Conservation (phyloP, 192 early-diverging fungal genomes). For the Coemansia sp. region DNA sequence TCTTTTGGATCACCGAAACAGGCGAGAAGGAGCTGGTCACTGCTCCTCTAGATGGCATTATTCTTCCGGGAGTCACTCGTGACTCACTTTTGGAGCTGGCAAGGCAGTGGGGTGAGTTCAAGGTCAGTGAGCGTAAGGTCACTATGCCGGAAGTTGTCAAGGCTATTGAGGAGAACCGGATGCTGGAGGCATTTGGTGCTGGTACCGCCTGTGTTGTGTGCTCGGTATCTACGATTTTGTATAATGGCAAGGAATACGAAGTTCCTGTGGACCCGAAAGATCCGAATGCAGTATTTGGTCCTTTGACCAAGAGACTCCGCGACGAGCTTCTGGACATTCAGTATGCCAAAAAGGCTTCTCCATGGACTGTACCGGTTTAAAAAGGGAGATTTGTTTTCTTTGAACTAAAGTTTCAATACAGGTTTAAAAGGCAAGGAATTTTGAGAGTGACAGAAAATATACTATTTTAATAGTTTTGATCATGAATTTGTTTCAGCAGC, state of each 20-base stretch:
- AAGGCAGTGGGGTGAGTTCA: conserved; percentile 81
- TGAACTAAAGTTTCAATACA: not conserved
- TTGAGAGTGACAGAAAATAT: too few species aligned
- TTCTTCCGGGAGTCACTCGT: conserved; percentile 94
- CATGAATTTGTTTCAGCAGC: too few species aligned
- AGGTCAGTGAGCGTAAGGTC: conserved; percentile 82
- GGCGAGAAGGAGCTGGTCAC: conserved; percentile 88
- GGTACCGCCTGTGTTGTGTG: conserved; percentile 95
- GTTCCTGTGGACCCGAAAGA: conserved; percentile 93
- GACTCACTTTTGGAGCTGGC: conserved; percentile 87
- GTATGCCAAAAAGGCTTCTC: conserved; percentile 72
- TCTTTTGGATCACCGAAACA: conserved; percentile 78
- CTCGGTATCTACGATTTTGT: conserved; percentile 84
- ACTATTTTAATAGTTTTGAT: too few species aligned
- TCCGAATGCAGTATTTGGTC: conserved; percentile 77
- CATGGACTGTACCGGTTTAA: conserved; percentile 37
- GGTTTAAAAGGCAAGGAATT: not conserved
- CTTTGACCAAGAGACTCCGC: conserved; percentile 77
- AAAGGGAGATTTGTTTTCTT: not conserved
- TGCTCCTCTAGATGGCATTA: conserved; percentile 91
- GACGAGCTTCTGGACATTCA: conserved; percentile 91
- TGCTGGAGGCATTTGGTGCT: conserved; percentile 95
- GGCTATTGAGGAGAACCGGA: conserved; percentile 70
- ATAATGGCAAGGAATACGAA: conserved; percentile 65
- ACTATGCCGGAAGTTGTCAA: conserved; percentile 79